These are phyloP conservation scores for Dactylis glomerata DNA, from an alignment of 176 grass and related monocot species.

Conservation along the genomic window DNA sequence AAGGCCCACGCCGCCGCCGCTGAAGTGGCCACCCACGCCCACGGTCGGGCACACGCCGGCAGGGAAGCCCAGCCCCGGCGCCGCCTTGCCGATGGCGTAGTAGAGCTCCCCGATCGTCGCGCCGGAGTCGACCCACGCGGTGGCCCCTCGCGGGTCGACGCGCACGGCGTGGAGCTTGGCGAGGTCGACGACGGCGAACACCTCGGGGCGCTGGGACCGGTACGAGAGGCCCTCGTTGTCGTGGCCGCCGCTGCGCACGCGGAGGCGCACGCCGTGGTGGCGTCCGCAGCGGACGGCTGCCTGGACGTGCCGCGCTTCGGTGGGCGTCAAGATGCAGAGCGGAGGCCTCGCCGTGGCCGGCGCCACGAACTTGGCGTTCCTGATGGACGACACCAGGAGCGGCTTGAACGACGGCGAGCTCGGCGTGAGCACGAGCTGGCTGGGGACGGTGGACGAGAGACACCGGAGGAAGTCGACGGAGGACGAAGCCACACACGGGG, in stretches of 20 bases:
- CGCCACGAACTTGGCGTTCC: slow-evolving; percentile 36
- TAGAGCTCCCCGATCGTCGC: neutral
- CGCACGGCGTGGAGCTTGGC: neutral
- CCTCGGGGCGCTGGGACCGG: slow-evolving; percentile 2
- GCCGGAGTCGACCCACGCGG: neutral
- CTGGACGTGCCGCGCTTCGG: slow-evolving; percentile 47
- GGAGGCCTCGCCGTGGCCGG: slow-evolving; percentile 40
- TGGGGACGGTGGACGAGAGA: neutral
- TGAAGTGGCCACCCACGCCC: neutral
- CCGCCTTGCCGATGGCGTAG: neutral
- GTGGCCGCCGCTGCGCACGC: too few species aligned
- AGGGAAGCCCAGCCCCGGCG: neutral
- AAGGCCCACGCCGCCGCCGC: neutral
- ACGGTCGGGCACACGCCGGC: neutral
- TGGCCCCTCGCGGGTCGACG: neutral
- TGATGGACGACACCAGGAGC: slow-evolving; percentile 39
- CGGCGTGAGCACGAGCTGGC: slow-evolving; percentile 14
- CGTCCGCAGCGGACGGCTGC: slow-evolving; percentile 44
- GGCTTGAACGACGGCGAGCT: slow-evolving; percentile 1
- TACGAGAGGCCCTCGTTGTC: slow-evolving; percentile 75
- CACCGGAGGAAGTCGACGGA: slow-evolving; percentile 19
- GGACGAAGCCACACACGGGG: neutral
- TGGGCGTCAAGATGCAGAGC: slow-evolving; percentile 46
- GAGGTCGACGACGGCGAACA: neutral
- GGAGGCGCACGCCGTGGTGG: slow-evolving; percentile 21